Percentiles rank a stretch among this genome's conserved stretches.
Conservation (phyloP, 495 filamentous ascomycete species). For the Aspergillus cavernicola region DNA sequence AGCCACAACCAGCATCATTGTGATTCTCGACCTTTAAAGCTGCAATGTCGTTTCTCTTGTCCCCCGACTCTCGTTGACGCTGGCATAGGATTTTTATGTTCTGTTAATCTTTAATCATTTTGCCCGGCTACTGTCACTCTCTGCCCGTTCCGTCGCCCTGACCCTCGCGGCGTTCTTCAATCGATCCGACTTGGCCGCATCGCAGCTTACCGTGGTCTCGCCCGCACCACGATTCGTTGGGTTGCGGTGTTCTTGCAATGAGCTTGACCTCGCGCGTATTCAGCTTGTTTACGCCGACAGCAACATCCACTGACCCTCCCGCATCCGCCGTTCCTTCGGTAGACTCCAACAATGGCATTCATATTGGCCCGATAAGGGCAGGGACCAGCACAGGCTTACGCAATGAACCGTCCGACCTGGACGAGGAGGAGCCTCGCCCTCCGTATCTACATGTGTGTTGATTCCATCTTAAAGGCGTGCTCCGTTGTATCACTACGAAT, state of each 20-base stretch:
- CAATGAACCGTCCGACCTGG: constrained; percentile 19
- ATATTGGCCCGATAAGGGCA: constrained; percentile 16
- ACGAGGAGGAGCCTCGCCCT: constrained; percentile 52
- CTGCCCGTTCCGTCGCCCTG: constrained; percentile 1
- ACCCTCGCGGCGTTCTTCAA: constrained; percentile 15
- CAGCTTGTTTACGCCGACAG: constrained; percentile 41
- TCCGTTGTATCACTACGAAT: no score
- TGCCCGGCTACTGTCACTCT: constrained; percentile 15
- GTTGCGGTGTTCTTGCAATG: constrained; percentile 41
- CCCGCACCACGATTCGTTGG: constrained; percentile 33
- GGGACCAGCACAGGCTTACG: constrained; percentile 14
- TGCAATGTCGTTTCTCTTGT: constrained; percentile 17
- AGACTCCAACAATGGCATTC: constrained; percentile 13
- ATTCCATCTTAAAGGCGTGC: no score
- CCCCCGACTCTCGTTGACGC: constrained; percentile 15
- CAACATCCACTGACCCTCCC: constrained; percentile 25
- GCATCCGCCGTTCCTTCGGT: constrained; percentile 7
- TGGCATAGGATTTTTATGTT: constrained; percentile 18
- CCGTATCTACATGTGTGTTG: constrained; percentile 64
- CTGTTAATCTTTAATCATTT: constrained; percentile 11
- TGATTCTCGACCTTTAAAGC: constrained; percentile 4
- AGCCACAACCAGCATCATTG: background rate
- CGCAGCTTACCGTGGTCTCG: constrained; percentile 29
- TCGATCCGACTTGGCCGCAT: constrained; percentile 20
- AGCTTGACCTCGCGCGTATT: constrained; percentile 45